Conservation (phyloP, 2,329 filamentous ascomycete genomes). For the Herpotrichia juniperi region DNA sequence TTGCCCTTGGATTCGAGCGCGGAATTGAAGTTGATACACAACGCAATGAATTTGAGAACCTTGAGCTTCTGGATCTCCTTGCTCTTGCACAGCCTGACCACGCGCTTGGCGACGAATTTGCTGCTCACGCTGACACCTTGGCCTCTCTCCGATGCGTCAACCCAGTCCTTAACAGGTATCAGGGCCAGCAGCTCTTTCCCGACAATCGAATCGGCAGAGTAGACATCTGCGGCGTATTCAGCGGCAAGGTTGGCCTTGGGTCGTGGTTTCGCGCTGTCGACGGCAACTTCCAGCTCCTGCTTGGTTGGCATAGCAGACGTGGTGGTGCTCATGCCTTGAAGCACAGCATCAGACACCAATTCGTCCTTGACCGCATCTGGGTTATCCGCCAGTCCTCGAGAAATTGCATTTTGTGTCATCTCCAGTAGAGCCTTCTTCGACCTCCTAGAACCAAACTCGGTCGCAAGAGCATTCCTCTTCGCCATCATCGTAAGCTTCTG, state of each 20-base stretch:
- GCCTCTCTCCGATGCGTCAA: conserved; percentile 66
- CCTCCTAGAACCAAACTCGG: conserved; percentile 85
- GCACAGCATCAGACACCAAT: conserved; percentile 52
- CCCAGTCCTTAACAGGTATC: conserved; percentile 76
- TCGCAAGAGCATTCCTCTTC: conserved; percentile 71
- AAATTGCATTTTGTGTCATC: conserved; percentile 74
- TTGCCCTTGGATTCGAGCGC: conserved; percentile 41
- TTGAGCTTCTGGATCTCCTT: conserved; percentile 56
- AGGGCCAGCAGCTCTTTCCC: conserved; percentile 70
- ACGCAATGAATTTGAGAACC: conserved; percentile 55
- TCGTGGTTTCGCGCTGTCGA: conserved; percentile 73
- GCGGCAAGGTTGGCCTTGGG: conserved; percentile 73
- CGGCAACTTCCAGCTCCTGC: conserved; percentile 67
- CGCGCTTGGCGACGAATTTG: conserved; percentile 69
- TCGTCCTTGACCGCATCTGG: conserved; percentile 27
- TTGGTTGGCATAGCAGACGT: conserved; percentile 70
- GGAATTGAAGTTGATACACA: conserved; percentile 56
- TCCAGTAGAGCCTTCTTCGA: conserved; percentile 77
- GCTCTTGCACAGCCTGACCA: conserved; percentile 63
- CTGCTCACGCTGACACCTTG: conserved; percentile 64
- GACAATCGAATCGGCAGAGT: conserved; percentile 70
- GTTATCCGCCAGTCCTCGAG: conserved; percentile 28
- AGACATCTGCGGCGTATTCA: conserved; percentile 72
- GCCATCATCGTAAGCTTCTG: conserved; percentile 56
- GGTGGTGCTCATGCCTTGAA: conserved; percentile 67